Percentiles rank a stretch among this genome's conserved stretches.
Evolutionary conservation across 257 asterid species (phyloP).

Genomic region (Solanum neorickii): DNA sequence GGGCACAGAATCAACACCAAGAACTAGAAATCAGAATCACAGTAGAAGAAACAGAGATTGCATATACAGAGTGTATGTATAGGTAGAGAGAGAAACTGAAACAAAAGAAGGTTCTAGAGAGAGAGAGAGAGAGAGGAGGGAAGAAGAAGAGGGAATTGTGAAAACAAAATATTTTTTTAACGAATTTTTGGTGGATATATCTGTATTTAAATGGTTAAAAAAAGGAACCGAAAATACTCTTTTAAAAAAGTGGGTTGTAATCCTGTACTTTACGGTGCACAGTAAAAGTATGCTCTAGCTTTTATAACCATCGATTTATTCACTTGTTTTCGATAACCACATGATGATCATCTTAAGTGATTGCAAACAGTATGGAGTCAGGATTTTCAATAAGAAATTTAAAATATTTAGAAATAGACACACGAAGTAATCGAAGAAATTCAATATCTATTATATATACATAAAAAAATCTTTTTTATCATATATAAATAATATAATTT

Average conservation of each 20-base stretch:
- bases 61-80: neutral
- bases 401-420: too few species aligned
- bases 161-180: neutral
- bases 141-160: neutral
- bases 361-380: too few species aligned
- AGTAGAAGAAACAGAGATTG: neutral
- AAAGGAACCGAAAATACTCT: neutral
- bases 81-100: constrained; percentile 9
- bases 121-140: neutral
- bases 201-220: neutral
- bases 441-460: too few species aligned
- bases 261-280: neutral
- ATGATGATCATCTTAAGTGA: too few species aligned
- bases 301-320: too few species aligned
- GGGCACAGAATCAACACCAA: neutral
- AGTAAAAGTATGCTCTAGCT: neutral
- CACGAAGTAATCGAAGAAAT: rapidly evolving
- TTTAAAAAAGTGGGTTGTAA: neutral
- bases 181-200: constrained; percentile 11
- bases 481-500: too few species aligned
- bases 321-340: too few species aligned
- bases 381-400: too few species aligned
- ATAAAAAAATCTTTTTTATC: too few species aligned
- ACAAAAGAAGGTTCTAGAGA: neutral
- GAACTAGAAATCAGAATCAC: neutral